Evolutionary conservation across 2,329 filamentous ascomycete species (phyloP).

Genomic region (Juglanconis sp.): DNA sequence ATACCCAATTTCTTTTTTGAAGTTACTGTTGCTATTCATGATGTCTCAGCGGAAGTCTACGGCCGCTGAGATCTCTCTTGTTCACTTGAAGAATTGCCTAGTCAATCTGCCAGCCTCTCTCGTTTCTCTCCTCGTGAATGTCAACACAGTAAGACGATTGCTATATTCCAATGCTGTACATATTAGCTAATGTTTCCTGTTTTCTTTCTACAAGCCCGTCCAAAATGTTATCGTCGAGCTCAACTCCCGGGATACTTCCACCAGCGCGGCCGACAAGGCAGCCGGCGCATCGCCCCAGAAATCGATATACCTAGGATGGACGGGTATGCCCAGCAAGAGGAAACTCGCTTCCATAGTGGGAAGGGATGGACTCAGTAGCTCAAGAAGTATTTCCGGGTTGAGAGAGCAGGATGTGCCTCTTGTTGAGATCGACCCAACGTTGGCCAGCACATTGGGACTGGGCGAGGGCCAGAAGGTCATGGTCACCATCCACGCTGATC

Average conservation of each 20-base stretch:
- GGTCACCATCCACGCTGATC: constrained; percentile 76
- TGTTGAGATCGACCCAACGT: constrained; percentile 83
- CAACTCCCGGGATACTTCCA: constrained; percentile 62
- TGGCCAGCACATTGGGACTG: constrained; percentile 74
- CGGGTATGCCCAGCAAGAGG: constrained; percentile 93
- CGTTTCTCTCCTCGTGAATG: constrained; percentile 79
- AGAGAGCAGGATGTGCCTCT: constrained; percentile 73
- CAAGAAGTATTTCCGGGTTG: constrained; percentile 50
- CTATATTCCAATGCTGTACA: background rate
- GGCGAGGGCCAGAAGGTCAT: constrained; percentile 77
- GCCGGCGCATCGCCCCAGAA: constrained; percentile 47
- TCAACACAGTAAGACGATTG: constrained; percentile 71
- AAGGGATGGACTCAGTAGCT: constrained; percentile 66
- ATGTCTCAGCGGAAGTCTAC: constrained; percentile 47
- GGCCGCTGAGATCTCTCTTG: constrained; percentile 78
- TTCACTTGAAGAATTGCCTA: constrained; percentile 89
- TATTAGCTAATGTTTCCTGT: constrained; percentile 19
- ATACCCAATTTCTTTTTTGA: background rate
- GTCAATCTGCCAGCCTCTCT: constrained; percentile 87
- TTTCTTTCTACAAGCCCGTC: constrained; percentile 58
- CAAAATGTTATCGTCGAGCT: constrained; percentile 97
- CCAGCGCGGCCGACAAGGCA: constrained; percentile 38
- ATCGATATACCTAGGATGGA: constrained; percentile 91
- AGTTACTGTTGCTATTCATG: background rate
- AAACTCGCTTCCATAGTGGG: constrained; percentile 70